phyloP scores from a whole-genome alignment of 129 eudicot genomes.

The Pseudognaphalium luteoalbum region DNA sequence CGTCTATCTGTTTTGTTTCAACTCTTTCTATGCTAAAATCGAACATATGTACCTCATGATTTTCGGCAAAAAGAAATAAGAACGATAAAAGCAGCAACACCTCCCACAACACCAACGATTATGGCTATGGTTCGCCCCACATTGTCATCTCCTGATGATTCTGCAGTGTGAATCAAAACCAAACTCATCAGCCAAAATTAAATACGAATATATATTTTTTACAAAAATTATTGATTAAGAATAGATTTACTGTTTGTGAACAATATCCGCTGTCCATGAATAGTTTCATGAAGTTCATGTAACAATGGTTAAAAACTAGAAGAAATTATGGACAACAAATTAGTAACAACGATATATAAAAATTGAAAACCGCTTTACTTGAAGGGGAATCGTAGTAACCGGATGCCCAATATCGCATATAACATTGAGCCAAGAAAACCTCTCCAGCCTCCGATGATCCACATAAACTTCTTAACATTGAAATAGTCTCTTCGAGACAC shows the following conservation, averaged over 20 bases:
- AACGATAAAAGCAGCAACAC: constrained; percentile 56
- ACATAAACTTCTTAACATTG: constrained; percentile 55
- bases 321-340: neutral
- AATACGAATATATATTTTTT: neutral
- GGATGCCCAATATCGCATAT: constrained; percentile 80
- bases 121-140: constrained; percentile 83
- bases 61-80: constrained; percentile 69
- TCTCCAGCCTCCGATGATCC: constrained; percentile 74
- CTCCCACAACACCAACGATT: constrained; percentile 67
- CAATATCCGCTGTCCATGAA: neutral
- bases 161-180: constrained; percentile 24
- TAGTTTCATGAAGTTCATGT: neutral
- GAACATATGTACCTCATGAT: constrained; percentile 33
- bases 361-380: constrained; percentile 34
- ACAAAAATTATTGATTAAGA: neutral
- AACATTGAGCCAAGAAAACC: constrained; percentile 84
- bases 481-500: constrained; percentile 62
- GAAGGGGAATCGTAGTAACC: constrained; percentile 66
- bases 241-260: neutral
- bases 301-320: neutral
- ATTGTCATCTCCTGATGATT: constrained; percentile 52
- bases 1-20: neutral
- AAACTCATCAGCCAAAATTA: neutral
- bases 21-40: neutral
- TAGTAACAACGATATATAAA: too few relatives aligned